These are phyloP conservation scores for Tuber melanosporum DNA, from an alignment of 495 filamentous ascomycete species.

Conservation along the genomic window DNA sequence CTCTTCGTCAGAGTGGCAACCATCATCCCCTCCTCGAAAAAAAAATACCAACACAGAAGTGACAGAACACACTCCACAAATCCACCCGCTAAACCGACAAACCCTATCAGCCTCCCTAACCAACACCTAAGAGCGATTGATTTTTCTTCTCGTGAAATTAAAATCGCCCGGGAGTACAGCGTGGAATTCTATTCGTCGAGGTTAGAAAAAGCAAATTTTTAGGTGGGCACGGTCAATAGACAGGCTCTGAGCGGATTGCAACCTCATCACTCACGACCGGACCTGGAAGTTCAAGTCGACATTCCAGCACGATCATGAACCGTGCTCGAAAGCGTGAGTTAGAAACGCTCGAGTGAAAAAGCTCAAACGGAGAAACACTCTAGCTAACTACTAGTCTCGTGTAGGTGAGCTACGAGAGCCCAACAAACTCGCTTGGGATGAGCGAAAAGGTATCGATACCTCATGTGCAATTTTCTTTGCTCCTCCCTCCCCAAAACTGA, in stretches of 20 bases:
- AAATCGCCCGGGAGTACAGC: neutral
- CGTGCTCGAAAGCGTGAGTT: constrained; percentile 40
- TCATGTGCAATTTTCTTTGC: constrained; percentile 4
- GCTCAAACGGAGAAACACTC: constrained; percentile 21
- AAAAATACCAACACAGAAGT: no score
- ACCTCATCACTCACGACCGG: neutral
- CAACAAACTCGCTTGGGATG: constrained; percentile 81
- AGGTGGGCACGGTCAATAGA: neutral
- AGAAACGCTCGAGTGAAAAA: neutral
- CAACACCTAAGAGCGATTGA: neutral
- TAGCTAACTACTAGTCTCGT: constrained; percentile 19
- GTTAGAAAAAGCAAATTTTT: neutral
- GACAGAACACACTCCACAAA: constrained; percentile 1
- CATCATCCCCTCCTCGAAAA: constrained; percentile 2
- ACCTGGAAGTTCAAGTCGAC: neutral
- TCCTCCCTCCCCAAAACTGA: constrained; percentile 19
- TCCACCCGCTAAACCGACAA: neutral
- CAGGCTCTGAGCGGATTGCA: neutral
- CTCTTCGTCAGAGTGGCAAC: neutral
- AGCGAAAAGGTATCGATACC: constrained; percentile 62
- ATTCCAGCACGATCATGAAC: constrained; percentile 19
- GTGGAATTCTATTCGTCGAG: neutral
- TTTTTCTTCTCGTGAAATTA: neutral
- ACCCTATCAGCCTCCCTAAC: neutral
- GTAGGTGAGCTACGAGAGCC: constrained; percentile 81